A percentile compares a stretch with the other conserved stretches of the same genome.
phyloP scores from a whole-genome alignment of 495 filamentous ascomycete genomes.

The Penicillium pulvis region DNA sequence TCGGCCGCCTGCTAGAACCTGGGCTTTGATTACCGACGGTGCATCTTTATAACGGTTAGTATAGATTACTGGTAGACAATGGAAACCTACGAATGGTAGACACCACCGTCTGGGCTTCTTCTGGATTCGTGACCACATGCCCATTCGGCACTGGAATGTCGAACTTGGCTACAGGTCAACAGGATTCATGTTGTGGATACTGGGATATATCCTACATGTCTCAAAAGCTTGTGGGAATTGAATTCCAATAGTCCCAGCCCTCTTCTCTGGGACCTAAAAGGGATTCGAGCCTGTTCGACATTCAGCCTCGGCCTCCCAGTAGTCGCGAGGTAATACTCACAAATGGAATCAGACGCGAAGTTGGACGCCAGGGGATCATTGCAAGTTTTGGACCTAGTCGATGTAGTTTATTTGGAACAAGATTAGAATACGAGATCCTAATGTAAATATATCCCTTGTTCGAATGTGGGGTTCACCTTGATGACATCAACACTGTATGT shows the following conservation, averaged over 20 bases:
- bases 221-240: slow-evolving; percentile 31
- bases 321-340: not conserved
- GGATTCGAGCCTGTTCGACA: not conserved
- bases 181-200: not conserved
- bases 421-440: not conserved
- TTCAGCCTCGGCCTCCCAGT: not conserved
- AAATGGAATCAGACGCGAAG: not conserved
- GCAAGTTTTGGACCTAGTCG: not conserved
- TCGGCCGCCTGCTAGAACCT: slow-evolving; percentile 36
- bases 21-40: slow-evolving; percentile 35
- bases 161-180: slow-evolving; percentile 17
- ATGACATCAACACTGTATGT: slow-evolving; percentile 6
- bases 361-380: not conserved
- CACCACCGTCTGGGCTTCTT: slow-evolving; percentile 29
- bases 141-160: slow-evolving; percentile 33
- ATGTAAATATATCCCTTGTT: not conserved
- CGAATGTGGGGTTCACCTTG: not conserved
- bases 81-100: slow-evolving; percentile 24
- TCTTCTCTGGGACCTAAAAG: slow-evolving; percentile 21
- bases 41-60: slow-evolving; percentile 20
- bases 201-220: slow-evolving; percentile 21
- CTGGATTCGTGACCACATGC: slow-evolving; percentile 23
- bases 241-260: slow-evolving; percentile 29
- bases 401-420: not conserved
- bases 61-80: not conserved